Evolutionary conservation across 352 stramenopile genomes (phyloP).

Genomic region (Globisporangium cystogenes): DNA sequence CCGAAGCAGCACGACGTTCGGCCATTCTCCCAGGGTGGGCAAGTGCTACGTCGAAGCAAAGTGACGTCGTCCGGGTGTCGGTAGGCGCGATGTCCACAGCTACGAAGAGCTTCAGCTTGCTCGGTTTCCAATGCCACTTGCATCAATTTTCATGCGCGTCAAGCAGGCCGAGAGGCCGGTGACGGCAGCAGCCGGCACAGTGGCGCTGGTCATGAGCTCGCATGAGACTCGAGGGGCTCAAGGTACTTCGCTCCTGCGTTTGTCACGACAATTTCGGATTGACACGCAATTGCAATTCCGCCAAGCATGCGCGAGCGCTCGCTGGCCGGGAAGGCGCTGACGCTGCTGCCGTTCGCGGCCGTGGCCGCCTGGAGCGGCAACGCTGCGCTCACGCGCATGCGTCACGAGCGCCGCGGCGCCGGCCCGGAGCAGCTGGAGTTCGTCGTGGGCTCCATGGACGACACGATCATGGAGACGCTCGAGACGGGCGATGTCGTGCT

Average conservation of each 20-base stretch:
- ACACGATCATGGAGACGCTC: constrained; percentile 83
- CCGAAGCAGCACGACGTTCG: constrained; percentile 54
- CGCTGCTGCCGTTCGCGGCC: constrained; percentile 49
- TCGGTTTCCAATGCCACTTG: no score
- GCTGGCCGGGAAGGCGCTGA: constrained; percentile 32
- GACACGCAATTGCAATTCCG: neutral
- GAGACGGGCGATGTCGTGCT: constrained; percentile 80
- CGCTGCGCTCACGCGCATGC: constrained; percentile 44
- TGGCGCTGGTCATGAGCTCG: no score
- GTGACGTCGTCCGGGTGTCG: constrained; percentile 32
- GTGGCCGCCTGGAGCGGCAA: constrained; percentile 72
- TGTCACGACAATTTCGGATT: no score
- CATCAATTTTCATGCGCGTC: no score
- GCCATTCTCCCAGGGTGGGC: constrained; percentile 41
- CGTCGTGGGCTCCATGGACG: constrained; percentile 75
- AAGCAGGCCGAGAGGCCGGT: no score
- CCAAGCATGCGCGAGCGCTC: constrained; percentile 16
- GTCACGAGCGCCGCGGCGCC: constrained; percentile 26
- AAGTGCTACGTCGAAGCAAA: constrained; percentile 44
- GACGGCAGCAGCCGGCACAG: no score
- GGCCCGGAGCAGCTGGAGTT: constrained; percentile 48
- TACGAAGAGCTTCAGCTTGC: neutral
- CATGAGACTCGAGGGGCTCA: no score
- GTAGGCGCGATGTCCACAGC: constrained; percentile 5
- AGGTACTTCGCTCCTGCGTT: no score